Base-by-base conservation (phyloP, 768 basidiomycete genomes). In the Russula sp. region DNA sequence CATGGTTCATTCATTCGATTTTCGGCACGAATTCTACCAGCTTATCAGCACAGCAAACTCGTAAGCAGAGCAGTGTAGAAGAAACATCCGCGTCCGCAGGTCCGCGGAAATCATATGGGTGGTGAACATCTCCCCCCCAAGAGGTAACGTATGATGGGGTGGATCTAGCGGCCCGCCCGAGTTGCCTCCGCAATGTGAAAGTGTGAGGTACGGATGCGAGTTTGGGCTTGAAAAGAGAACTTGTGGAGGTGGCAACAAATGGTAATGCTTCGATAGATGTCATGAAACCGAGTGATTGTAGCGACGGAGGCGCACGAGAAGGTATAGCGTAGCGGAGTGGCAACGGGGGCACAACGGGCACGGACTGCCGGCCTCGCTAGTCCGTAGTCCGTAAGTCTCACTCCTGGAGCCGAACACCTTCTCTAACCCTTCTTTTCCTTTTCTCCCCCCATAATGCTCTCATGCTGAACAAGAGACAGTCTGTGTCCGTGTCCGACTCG, bases 391-490 rank as follows among this genome's bases (percentile, higher is more conserved):
- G 27, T 27, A 27, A 27, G 27, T 27, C 27, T 27, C 27, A 27
- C 2, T 27, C 27, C 27, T 27, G 27, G 27, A 27, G 27, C 27
- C 27, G 27, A 27, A 2, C 42, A 44, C 42, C 42, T 16, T 44
- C 11, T 40, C 44, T n/a, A 1, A 47, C 3, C 44, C 14, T 22
- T 55, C 11, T 32, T 8, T 1, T 0, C 16, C 44, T 16, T 11
- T 3, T 5, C 10, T n/a, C 18, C 13, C 13, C n/a, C 31, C 11
- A 20, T 49, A 22, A 49, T 49, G 37, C 14, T 3, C 34, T 20
- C 47, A 62, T 62, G 61, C 49, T 57, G 22, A 27, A 57, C 45
- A 57, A 50, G n/a, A 49, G 61, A 10, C 61, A 62, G 27, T 32
- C 39, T 18, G 1, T 3, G 31, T n/a, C 57, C 8, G 1, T 3